Evolutionary conservation across 129 eudicot genomes (phyloP).

Genomic region (Flaveria sonorensis): DNA sequence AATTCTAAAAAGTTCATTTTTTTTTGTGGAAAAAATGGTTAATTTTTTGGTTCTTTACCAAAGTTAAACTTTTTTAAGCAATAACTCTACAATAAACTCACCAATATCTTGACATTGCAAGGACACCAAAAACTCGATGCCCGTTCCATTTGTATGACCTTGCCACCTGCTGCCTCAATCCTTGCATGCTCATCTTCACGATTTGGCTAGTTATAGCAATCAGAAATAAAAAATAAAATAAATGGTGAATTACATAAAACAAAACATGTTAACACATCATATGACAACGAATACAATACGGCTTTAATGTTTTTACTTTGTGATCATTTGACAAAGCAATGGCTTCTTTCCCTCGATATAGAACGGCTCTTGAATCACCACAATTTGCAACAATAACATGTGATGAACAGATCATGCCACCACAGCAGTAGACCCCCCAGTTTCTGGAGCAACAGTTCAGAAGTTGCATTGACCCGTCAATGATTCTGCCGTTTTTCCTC

Average conservation of each 20-base stretch:
- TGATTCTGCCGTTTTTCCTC: conserved; percentile 45
- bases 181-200: conserved; percentile 91
- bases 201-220: conserved; percentile 56
- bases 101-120: conserved; percentile 96
- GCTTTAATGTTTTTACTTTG: conserved; percentile 56
- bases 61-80: background rate
- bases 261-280: background rate
- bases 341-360: conserved; percentile 85
- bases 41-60: background rate
- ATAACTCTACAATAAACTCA: conserved; percentile 34
- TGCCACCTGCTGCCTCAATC: conserved; percentile 90
- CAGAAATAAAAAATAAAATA: background rate
- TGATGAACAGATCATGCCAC: conserved; percentile 76
- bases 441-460: conserved; percentile 66
- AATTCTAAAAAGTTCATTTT: background rate
- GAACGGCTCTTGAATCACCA: conserved; percentile 94
- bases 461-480: conserved; percentile 24
- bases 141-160: conserved; percentile 96
- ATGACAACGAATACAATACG: background rate
- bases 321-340: conserved; percentile 69
- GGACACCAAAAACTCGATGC: conserved; percentile 91
- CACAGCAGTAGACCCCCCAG: conserved; percentile 92
- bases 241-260: background rate
- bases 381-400: conserved; percentile 83
- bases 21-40: background rate